Percentiles rank a stretch among this genome's conserved stretches.
These are phyloP conservation scores for Arthroderma sp. DNA, from an alignment of 2,329 filamentous ascomycete genomes.

Conservation along the genomic window DNA sequence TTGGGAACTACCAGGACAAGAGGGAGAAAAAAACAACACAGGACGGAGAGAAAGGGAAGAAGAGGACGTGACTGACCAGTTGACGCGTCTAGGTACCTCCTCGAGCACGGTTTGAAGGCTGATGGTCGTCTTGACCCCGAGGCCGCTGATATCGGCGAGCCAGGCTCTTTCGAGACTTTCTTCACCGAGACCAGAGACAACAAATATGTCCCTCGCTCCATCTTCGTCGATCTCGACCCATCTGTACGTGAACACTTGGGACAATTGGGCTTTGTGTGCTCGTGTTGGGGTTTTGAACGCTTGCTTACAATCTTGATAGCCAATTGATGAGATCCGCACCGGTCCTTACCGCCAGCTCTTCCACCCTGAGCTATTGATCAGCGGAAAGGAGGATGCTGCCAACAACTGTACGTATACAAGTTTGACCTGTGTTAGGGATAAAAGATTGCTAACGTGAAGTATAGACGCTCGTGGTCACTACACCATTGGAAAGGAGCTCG, in stretches of 20 bases:
- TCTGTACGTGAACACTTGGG: constrained; percentile 43
- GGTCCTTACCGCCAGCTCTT: constrained; percentile 52
- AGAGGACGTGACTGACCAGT: not conserved
- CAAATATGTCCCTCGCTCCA: constrained; percentile 57
- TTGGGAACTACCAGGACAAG: not conserved
- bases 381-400: constrained; percentile 57
- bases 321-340: constrained; percentile 56
- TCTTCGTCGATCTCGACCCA: constrained; percentile 56
- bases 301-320: constrained; percentile 27
- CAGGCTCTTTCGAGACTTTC: constrained; percentile 53
- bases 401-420: constrained; percentile 46
- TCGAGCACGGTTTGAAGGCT: constrained; percentile 52
- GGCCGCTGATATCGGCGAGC: constrained; percentile 40
- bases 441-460: constrained; percentile 15
- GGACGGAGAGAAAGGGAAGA: not conserved
- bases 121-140: constrained; percentile 49
- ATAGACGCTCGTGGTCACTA: constrained; percentile 56
- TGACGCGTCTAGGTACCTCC: constrained; percentile 42
- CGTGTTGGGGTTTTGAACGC: constrained; percentile 7
- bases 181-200: constrained; percentile 53
- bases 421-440: not conserved
- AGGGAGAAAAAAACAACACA: not conserved
- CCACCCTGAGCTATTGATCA: constrained; percentile 54
- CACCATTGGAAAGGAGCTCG: constrained; percentile 56
- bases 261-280: not conserved